Conservation (phyloP, 2,329 filamentous ascomycete genomes). For the Ascochyta viciae-villosae region DNA sequence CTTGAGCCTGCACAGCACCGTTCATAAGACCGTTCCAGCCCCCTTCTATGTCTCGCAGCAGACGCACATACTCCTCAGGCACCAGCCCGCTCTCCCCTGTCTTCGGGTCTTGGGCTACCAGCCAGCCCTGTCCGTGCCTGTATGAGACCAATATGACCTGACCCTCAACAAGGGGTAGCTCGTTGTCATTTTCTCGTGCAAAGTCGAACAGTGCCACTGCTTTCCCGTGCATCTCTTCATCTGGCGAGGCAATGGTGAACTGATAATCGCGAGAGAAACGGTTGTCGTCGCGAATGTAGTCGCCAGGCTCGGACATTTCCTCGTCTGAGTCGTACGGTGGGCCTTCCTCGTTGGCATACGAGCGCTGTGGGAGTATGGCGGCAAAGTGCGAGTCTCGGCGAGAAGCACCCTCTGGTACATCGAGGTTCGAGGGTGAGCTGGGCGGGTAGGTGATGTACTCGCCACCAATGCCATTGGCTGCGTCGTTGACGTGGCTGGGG, state of each 20-base stretch:
- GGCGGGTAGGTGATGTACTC: constrained; percentile 82
- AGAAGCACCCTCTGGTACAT: constrained; percentile 40
- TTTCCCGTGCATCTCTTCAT: constrained; percentile 97
- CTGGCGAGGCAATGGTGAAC: constrained; percentile 91
- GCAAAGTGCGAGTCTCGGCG: constrained; percentile 64
- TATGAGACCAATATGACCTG: constrained; percentile 98
- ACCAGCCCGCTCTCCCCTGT: constrained; percentile 93
- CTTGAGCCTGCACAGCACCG: constrained; percentile 34
- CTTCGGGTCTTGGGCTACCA: constrained; percentile 94
- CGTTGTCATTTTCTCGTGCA: constrained; percentile 93
- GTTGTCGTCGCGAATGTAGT: constrained; percentile 67
- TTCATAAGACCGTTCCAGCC: constrained; percentile 65
- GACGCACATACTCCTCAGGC: constrained; percentile 92
- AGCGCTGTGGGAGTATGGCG: constrained; percentile 53
- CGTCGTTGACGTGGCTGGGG: constrained; percentile 70
- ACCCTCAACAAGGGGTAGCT: constrained; percentile 88
- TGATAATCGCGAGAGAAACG: constrained; percentile 91
- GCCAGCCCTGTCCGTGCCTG: constrained; percentile 93
- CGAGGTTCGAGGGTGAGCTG: constrained; percentile 46
- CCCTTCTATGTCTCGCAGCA: constrained; percentile 91
- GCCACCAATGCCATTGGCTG: constrained; percentile 75
- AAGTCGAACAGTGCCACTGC: constrained; percentile 96
- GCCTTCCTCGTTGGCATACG: constrained; percentile 50
- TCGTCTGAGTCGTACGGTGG: constrained; percentile 55
- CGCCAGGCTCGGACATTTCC: constrained; percentile 57